Evolutionary conservation across 495 filamentous ascomycete genomes (phyloP).

Genomic region (Daldinia childiae): DNA sequence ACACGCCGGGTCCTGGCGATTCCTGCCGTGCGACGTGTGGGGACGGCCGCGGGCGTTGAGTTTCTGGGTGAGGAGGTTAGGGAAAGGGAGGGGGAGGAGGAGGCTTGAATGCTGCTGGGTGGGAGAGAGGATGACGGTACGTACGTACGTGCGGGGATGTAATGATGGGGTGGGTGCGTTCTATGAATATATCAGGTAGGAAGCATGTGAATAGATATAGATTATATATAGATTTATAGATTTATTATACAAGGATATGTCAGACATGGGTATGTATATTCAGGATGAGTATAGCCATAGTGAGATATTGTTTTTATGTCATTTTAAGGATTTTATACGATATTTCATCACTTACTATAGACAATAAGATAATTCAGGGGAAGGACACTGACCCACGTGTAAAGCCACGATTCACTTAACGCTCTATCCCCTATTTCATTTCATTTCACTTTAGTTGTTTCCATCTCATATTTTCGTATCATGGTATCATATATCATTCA

Average conservation of each 20-base stretch:
- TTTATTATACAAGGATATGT: too few relatives aligned
- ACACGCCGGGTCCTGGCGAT: constrained; percentile 53
- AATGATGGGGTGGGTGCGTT: too few relatives aligned
- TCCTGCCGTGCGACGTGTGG: constrained; percentile 51
- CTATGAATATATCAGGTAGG: too few relatives aligned
- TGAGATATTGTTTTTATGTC: not conserved
- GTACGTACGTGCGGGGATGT: too few relatives aligned
- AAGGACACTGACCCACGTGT: not conserved
- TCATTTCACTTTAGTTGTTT: not conserved
- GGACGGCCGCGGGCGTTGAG: constrained; percentile 48
- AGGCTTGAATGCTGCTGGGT: not conserved
- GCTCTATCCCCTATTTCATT: not conserved
- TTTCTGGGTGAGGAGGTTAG: constrained; percentile 7
- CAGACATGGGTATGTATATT: too few relatives aligned
- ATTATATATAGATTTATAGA: too few relatives aligned
- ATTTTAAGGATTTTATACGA: not conserved
- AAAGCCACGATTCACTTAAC: not conserved
- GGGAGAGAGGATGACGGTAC: not conserved
- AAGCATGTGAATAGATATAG: too few relatives aligned
- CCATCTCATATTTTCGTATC: not conserved
- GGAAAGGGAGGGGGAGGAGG: not conserved
- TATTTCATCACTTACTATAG: not conserved
- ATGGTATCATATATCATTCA: not conserved
- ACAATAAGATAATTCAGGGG: not conserved
- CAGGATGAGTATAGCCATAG: not conserved